Conservation (phyloP, 257 asterid species). For the Leptodermis oblonga region DNA sequence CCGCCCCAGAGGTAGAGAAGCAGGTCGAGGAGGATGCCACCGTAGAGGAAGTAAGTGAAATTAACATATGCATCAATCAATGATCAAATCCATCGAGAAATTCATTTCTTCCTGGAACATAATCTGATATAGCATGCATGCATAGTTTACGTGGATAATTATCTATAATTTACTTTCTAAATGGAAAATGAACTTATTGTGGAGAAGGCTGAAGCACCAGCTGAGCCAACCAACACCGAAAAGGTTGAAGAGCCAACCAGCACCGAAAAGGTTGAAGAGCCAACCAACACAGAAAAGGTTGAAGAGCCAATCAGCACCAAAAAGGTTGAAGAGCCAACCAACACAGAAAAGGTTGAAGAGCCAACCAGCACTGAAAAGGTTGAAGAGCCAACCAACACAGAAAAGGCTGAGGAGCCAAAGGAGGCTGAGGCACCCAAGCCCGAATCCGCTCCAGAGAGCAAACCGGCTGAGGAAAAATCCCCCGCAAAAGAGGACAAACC, state of each 20-base stretch:
- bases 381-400: constrained; percentile 17
- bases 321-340: constrained; percentile 26
- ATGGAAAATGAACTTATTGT: neutral
- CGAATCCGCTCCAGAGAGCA: constrained; percentile 4
- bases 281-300: constrained; percentile 25
- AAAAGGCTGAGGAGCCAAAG: constrained; percentile 10
- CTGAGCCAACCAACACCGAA: constrained; percentile 1
- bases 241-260: constrained; percentile 18
- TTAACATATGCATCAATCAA: neutral
- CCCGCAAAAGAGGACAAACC: constrained; percentile 23
- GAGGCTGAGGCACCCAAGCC: constrained; percentile 12
- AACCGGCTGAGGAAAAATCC: constrained; percentile 15
- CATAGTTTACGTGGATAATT: neutral
- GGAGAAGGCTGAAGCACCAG: constrained; percentile 32
- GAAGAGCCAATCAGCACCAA: constrained; percentile 18
- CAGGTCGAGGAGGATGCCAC: constrained; percentile 15
- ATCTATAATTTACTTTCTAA: neutral
- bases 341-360: constrained; percentile 4
- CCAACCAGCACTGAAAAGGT: constrained; percentile 24
- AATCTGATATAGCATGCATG: too few species aligned
- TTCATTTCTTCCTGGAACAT: too few species aligned
- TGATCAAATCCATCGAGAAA: too few species aligned
- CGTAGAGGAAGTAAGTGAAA: constrained; percentile 23
- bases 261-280: constrained; percentile 3
- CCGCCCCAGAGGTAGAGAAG: constrained; percentile 14